phyloP scores from a whole-genome alignment of 2,329 filamentous ascomycete genomes.

The Hymenoscyphus albidus region DNA sequence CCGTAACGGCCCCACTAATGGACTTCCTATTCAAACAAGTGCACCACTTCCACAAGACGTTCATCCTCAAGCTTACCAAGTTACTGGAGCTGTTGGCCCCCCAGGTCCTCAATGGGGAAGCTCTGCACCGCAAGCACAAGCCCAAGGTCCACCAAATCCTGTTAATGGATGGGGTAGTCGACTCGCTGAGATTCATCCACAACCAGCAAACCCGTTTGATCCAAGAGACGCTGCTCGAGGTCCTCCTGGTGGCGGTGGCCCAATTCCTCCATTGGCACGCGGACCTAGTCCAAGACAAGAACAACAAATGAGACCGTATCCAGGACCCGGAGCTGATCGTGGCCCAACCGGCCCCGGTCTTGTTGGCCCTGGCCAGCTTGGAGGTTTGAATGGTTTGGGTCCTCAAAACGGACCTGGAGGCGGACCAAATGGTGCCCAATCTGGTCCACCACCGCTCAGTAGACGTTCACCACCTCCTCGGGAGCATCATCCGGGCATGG shows the following conservation, averaged over 20 bases:
- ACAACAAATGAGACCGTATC: conserved; percentile 63
- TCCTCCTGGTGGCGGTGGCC: conserved; percentile 47
- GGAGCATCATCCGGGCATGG: conserved; percentile 27
- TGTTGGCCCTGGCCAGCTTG: not conserved
- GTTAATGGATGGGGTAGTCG: conserved; percentile 56
- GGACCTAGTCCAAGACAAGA: conserved; percentile 70
- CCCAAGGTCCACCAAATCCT: conserved; percentile 37
- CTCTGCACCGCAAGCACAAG: conserved; percentile 62
- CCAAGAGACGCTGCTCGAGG: conserved; percentile 69
- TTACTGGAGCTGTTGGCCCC: conserved; percentile 74
- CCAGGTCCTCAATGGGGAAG: conserved; percentile 87
- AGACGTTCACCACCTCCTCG: conserved; percentile 46
- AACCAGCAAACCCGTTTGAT: conserved; percentile 79
- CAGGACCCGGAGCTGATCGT: conserved; percentile 41
- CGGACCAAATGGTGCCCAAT: conserved; percentile 36
- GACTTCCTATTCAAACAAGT: conserved; percentile 65
- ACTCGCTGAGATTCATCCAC: conserved; percentile 75
- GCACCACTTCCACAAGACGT: conserved; percentile 94
- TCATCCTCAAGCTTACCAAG: conserved; percentile 90
- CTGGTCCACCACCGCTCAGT: conserved; percentile 29
- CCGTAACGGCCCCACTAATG: conserved; percentile 72
- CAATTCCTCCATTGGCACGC: conserved; percentile 61
- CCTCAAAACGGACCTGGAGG: conserved; percentile 43
- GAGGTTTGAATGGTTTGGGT: not conserved
- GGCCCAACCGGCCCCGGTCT: conserved; percentile 40